These are phyloP conservation scores for Cerrena zonata DNA, from an alignment of 1,284 basidiomycete genomes.

Conservation along the genomic window DNA sequence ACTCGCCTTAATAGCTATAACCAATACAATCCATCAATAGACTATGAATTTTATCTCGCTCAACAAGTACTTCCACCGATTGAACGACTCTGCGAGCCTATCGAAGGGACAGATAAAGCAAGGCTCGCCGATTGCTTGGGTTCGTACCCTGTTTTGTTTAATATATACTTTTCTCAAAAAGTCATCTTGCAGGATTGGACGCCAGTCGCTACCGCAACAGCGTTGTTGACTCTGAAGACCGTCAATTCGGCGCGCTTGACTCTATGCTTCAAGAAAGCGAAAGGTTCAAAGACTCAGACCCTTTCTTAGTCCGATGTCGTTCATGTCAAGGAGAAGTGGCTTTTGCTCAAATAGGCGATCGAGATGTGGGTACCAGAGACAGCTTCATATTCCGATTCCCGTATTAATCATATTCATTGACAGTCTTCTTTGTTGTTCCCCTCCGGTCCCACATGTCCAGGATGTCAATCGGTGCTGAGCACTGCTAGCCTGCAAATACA, in stretches of 20 bases:
- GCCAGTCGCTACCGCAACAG: conserved; percentile 65
- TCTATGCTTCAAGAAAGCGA: conserved; percentile 87
- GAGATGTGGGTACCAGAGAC: conserved; percentile 41
- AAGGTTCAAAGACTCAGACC: conserved; percentile 72
- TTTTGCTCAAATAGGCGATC: conserved; percentile 65
- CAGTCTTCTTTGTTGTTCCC: conserved; percentile 46
- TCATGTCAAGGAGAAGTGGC: conserved; percentile 58
- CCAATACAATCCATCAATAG: conserved; percentile 33
- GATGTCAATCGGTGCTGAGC: conserved; percentile 54
- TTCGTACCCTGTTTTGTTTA: not conserved
- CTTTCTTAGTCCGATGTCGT: conserved; percentile 71
- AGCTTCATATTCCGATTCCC: no score
- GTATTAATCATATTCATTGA: not conserved
- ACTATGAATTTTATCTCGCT: conserved; percentile 89
- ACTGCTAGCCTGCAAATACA: conserved; percentile 71
- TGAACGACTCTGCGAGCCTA: conserved; percentile 90
- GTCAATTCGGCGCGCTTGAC: conserved; percentile 77
- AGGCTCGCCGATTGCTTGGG: conserved; percentile 90
- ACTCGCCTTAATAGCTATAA: not conserved
- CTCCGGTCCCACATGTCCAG: conserved; percentile 51
- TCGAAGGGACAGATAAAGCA: conserved; percentile 90
- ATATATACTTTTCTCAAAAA: conserved; percentile 25
- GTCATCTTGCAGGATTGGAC: no score
- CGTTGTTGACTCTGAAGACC: conserved; percentile 51
- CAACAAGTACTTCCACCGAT: conserved; percentile 92